Evolutionary conservation across 2,329 filamentous ascomycete genomes (phyloP).

Genomic region (Clarireedia monteithiana): DNA sequence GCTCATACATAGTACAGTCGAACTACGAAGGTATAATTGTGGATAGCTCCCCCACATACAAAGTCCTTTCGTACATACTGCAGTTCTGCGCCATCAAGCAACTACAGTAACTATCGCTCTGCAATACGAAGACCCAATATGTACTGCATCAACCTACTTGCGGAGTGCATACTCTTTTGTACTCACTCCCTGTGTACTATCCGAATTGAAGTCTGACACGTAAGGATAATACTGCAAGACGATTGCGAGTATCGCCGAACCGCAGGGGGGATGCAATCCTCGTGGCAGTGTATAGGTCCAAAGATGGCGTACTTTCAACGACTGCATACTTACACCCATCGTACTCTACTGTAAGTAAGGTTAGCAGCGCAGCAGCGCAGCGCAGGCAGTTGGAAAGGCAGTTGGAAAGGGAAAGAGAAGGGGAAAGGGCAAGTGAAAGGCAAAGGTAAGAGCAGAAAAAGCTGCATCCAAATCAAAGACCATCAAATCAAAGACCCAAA

Average conservation of each 20-base stretch:
- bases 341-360: no score
- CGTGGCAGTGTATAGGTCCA: not conserved
- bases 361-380: no score
- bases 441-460: no score
- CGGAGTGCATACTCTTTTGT: constrained; percentile 1
- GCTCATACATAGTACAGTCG: no score
- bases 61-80: no score
- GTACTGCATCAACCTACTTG: not conserved
- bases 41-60: not conserved
- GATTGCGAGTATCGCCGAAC: not conserved
- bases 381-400: no score
- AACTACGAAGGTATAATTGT: no score
- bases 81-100: not conserved
- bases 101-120: not conserved
- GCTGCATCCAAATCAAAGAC: not conserved
- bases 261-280: not conserved
- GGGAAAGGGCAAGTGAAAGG: no score
- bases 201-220: constrained; percentile 12
- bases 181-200: not conserved
- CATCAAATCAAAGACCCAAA: not conserved
- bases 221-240: not conserved
- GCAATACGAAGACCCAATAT: not conserved
- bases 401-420: no score
- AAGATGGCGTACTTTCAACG: not conserved
- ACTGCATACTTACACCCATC: not conserved